Percentiles rank a stretch among this genome's conserved stretches.
These are phyloP conservation scores for Amoeboaphelidium occidentale DNA, from an alignment of 371 early-diverging fungal species.

Conservation along the genomic window DNA sequence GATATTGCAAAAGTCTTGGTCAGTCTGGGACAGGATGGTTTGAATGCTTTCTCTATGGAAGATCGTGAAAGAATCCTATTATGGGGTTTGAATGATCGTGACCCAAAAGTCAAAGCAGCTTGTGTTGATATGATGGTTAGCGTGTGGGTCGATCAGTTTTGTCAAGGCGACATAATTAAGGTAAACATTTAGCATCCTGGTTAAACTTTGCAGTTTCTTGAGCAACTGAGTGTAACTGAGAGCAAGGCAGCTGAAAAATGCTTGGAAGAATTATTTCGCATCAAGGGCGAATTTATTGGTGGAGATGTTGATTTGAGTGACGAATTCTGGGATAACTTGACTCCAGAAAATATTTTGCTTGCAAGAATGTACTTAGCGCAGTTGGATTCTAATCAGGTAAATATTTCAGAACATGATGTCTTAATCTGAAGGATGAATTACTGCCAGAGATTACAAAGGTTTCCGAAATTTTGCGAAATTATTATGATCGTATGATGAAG, in stretches of 20 bases:
- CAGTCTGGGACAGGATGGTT: too few species aligned
- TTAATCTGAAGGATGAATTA: conserved; percentile 19
- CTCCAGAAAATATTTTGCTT: conserved; percentile 48
- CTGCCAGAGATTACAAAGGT: conserved; percentile 44
- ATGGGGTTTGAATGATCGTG: conserved; percentile 50
- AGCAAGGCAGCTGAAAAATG: conserved; percentile 35
- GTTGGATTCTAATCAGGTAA: conserved; percentile 21
- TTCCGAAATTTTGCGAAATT: conserved; percentile 36
- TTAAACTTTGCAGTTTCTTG: conserved; percentile 24
- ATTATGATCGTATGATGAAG: conserved; percentile 27
- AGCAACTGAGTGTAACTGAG: conserved; percentile 51
- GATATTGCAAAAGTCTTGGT: conserved; percentile 35
- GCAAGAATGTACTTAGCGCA: conserved; percentile 31
- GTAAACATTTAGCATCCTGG: conserved; percentile 6
- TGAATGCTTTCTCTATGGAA: conserved; percentile 35
- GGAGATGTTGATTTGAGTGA: conserved; percentile 10
- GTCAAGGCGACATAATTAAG: conserved; percentile 36
- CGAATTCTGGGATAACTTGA: conserved; percentile 45
- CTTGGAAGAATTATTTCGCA: conserved; percentile 33
- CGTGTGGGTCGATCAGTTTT: conserved; percentile 47
- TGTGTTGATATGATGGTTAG: conserved; percentile 40
- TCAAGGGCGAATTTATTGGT: conserved; percentile 28
- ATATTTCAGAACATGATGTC: neutral
- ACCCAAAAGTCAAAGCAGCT: conserved; percentile 38
- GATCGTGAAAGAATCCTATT: conserved; percentile 39